These are phyloP conservation scores for Heteromeles arbutifolia DNA, from an alignment of 306 rosid genomes.

Conservation along the genomic window DNA sequence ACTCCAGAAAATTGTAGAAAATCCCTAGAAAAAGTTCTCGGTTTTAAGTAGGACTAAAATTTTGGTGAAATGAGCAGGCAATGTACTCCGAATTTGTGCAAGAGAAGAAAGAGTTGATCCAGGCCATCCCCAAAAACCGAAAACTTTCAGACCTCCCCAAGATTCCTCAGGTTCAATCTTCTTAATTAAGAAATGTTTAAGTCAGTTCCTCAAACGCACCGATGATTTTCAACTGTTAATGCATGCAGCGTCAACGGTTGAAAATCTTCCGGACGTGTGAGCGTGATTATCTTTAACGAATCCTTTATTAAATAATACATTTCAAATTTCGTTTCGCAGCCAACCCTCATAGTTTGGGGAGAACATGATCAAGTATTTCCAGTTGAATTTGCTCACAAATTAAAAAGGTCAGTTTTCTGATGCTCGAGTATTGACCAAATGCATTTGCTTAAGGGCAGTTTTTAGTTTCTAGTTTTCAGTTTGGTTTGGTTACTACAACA, in stretches of 20 bases:
- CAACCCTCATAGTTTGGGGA: conserved; percentile 78
- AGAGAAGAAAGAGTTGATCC: conserved; percentile 67
- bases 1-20: no score
- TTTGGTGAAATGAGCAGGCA: conserved; percentile 39
- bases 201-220: no score
- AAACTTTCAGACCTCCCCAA: conserved; percentile 54
- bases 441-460: background rate
- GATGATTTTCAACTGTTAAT: background rate
- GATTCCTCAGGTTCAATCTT: conserved; percentile 54
- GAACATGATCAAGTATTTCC: conserved; percentile 70
- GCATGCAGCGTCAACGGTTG: background rate
- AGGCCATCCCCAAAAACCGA: conserved; percentile 51
- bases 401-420: conserved; percentile 42
- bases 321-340: conserved; percentile 27
- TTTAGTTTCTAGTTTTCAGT: no score
- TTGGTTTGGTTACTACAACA: no score
- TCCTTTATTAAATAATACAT: background rate
- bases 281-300: background rate
- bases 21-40: no score
- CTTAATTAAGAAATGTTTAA: background rate
- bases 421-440: background rate
- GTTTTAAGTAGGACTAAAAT: no score
- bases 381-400: conserved; percentile 59
- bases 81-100: conserved; percentile 57
- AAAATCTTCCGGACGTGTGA: background rate